phyloP scores from a whole-genome alignment of 2,329 filamentous ascomycete genomes.

The Ceratocystis colombiana region DNA sequence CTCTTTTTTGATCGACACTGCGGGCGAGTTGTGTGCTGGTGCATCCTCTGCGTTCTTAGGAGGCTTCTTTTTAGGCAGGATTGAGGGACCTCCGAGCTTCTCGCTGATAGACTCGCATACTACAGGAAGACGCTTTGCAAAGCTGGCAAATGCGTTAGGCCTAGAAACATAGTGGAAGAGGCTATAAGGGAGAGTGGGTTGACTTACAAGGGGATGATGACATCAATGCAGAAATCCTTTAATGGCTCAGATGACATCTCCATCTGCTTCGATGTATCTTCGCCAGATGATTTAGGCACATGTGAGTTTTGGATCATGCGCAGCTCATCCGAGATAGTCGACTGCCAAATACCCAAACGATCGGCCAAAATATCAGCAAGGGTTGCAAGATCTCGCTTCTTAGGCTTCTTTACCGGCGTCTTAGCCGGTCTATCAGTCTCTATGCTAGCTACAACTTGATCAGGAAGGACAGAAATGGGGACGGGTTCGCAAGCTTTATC shows the following conservation, averaged over 20 bases:
- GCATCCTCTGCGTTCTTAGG: constrained; percentile 8
- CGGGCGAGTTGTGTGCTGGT: constrained; percentile 39
- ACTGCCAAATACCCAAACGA: constrained; percentile 75
- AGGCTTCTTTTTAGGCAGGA: constrained; percentile 32
- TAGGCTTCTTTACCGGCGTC: constrained; percentile 44
- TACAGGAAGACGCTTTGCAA: constrained; percentile 63
- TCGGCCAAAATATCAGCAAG: constrained; percentile 66
- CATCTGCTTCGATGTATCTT: constrained; percentile 34
- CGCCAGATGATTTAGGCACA: constrained; percentile 30
- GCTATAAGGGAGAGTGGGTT: too few relatives aligned
- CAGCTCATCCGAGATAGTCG: constrained; percentile 53
- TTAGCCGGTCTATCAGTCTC: constrained; percentile 33
- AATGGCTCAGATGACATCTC: constrained; percentile 50
- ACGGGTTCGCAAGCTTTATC: constrained; percentile 32
- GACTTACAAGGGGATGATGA: constrained; percentile 66
- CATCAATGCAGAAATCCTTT: constrained; percentile 67
- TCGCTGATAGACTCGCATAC: constrained; percentile 60
- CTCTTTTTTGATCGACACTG: constrained; percentile 37
- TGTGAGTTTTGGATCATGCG: constrained; percentile 43
- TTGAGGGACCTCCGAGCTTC: constrained; percentile 63
- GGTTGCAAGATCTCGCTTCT: constrained; percentile 52
- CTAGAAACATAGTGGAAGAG: not conserved
- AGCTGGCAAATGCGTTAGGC: constrained; percentile 43
- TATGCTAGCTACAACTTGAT: constrained; percentile 25
- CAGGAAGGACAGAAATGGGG: constrained; percentile 15